Evolutionary conservation across 78 protist genomes (phyloP).

Genomic region (Neovahlkampfia damariscottae): DNA sequence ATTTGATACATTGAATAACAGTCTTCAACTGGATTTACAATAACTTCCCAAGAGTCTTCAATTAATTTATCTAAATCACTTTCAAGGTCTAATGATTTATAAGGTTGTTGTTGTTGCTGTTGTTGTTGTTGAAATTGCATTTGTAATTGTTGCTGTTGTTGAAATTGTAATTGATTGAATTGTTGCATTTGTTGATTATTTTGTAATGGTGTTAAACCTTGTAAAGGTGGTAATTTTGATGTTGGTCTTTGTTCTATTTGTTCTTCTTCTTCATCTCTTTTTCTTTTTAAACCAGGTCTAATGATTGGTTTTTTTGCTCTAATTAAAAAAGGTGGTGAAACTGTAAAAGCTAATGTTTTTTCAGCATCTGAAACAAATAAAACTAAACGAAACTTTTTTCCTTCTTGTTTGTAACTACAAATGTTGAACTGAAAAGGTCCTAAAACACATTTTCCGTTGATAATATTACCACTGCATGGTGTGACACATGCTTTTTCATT

Average conservation of each 20-base stretch:
- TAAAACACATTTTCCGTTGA: background rate
- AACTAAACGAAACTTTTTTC: background rate
- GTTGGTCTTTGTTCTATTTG: background rate
- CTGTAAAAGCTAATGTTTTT: background rate
- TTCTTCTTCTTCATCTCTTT: background rate
- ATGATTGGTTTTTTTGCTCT: background rate
- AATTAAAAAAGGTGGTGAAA: background rate
- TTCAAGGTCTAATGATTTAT: background rate
- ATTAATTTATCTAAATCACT: background rate
- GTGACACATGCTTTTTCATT: background rate
- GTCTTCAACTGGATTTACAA: too few species aligned
- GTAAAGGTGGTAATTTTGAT: background rate
- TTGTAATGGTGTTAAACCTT: background rate
- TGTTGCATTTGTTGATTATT: background rate
- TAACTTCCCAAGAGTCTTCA: background rate
- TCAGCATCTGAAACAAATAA: background rate
- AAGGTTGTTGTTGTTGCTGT: background rate
- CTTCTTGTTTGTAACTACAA: background rate
- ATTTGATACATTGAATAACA: too few species aligned
- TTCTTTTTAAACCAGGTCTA: background rate
- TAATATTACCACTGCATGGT: background rate
- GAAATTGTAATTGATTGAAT: background rate
- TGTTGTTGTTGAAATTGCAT: background rate
- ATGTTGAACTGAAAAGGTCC: slow-evolving; percentile 2
- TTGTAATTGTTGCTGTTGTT: background rate